phyloP scores from a whole-genome alignment of 129 eudicot species.

The Tagetes patula region DNA sequence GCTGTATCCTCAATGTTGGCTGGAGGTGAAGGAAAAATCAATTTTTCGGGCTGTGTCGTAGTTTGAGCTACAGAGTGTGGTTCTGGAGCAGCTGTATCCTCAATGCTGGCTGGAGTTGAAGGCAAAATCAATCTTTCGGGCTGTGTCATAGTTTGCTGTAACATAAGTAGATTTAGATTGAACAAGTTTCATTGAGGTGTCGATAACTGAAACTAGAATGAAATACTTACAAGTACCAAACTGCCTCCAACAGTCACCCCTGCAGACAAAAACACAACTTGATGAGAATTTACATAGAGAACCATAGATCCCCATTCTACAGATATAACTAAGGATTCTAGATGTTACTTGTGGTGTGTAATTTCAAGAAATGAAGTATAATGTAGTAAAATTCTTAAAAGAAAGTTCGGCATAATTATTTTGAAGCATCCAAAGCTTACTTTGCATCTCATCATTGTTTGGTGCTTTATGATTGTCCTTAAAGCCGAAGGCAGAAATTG shows the following conservation, averaged over 20 bases:
- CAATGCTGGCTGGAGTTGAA: background rate
- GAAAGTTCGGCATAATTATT: background rate
- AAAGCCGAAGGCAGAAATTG: background rate
- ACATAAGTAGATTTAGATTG: background rate
- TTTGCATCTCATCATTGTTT: background rate
- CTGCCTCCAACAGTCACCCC: background rate
- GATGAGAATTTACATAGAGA: background rate
- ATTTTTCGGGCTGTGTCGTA: background rate
- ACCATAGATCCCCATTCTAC: background rate
- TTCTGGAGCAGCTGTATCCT: background rate
- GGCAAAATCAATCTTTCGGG: background rate
- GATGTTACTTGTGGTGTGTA: background rate
- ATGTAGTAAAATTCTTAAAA: background rate
- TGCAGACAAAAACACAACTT: background rate
- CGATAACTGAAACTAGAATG: background rate
- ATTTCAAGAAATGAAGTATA: background rate
- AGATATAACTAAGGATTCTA: background rate
- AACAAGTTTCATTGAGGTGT: background rate
- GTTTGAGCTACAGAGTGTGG: background rate
- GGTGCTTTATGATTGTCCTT: background rate
- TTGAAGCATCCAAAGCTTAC: background rate
- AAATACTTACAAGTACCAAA: background rate
- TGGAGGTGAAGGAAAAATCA: background rate
- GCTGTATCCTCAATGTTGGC: background rate
- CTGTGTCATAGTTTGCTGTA: background rate